Evolutionary conservation across 164 flowering plant genomes (phyloP).

Genomic region (Euptelea pleiosperma): DNA sequence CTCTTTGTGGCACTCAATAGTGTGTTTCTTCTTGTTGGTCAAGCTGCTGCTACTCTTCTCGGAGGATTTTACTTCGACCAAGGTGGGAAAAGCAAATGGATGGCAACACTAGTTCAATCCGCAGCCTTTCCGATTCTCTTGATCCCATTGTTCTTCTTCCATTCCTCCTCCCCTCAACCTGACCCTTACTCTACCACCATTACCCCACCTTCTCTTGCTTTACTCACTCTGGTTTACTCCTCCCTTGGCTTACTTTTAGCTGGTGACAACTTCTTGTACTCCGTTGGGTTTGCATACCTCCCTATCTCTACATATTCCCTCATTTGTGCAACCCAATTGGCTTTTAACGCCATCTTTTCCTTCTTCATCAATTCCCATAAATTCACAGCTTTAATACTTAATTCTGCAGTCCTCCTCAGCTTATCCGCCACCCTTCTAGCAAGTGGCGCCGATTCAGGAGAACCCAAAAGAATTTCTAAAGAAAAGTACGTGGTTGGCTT

Average conservation of each 20-base stretch:
- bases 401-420: constrained; percentile 22
- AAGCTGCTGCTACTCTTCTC: constrained; percentile 13
- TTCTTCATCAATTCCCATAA: constrained; percentile 22
- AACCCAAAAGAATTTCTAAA: background rate
- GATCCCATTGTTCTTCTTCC: constrained; percentile 10
- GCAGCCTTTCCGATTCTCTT: constrained; percentile 22
- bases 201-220: background rate
- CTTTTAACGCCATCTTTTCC: constrained; percentile 22
- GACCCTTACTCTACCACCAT: background rate
- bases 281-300: constrained; percentile 20
- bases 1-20: constrained; percentile 22
- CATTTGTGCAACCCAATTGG: constrained; percentile 25
- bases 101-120: constrained; percentile 22
- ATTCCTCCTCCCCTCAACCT: background rate
- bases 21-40: constrained; percentile 24
- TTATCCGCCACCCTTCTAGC: constrained; percentile 23
- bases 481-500: constrained; percentile 21
- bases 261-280: constrained; percentile 24
- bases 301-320: constrained; percentile 25
- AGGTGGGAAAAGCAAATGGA: constrained; percentile 28
- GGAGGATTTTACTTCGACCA: constrained; percentile 21
- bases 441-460: constrained; percentile 1
- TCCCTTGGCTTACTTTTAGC: constrained; percentile 19
- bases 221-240: constrained; percentile 12
- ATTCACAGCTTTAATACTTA: constrained; percentile 16